A percentile compares a stretch with the other conserved stretches of the same genome.
These are phyloP conservation scores for Corchorus capsularis DNA, from an alignment of 345 rosid species.

Conservation along the genomic window DNA sequence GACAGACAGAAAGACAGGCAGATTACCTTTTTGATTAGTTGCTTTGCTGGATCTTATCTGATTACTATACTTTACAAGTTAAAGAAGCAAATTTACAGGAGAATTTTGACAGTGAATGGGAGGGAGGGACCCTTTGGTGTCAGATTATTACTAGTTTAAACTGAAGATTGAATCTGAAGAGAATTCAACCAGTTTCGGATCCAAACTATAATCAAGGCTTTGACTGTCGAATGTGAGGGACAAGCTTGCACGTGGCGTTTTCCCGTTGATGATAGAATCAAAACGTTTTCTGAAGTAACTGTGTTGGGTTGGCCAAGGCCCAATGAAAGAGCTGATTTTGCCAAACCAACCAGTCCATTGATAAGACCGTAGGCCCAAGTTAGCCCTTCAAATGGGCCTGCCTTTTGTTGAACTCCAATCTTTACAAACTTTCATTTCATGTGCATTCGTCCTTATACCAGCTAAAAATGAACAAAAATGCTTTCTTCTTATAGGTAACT, in stretches of 20 bases:
- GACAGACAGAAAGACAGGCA: not conserved
- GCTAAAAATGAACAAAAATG: too few species aligned
- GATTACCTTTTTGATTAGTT: not conserved
- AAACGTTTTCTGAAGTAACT: too few species aligned
- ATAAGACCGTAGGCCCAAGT: not conserved
- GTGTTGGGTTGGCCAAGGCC: too few species aligned
- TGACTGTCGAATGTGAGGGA: not conserved
- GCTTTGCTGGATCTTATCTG: not conserved
- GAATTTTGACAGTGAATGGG: not conserved
- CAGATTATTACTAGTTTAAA: not conserved
- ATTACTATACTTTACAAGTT: not conserved
- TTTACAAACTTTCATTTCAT: too few species aligned
- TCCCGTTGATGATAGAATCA: too few species aligned
- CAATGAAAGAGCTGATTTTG: too few species aligned
- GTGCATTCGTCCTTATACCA: too few species aligned
- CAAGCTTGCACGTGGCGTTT: not conserved
- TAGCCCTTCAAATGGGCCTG: not conserved
- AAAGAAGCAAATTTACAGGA: not conserved
- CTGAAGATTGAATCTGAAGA: not conserved
- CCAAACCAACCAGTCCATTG: not conserved
- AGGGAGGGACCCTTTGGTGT: not conserved
- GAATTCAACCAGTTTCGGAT: not conserved
- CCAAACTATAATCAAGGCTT: slow-evolving; percentile 6
- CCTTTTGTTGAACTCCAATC: not conserved
- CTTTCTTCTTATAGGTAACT: not conserved